These are phyloP conservation scores for Penicillium palitans DNA, from an alignment of 2,329 filamentous ascomycete genomes.

Conservation along the genomic window DNA sequence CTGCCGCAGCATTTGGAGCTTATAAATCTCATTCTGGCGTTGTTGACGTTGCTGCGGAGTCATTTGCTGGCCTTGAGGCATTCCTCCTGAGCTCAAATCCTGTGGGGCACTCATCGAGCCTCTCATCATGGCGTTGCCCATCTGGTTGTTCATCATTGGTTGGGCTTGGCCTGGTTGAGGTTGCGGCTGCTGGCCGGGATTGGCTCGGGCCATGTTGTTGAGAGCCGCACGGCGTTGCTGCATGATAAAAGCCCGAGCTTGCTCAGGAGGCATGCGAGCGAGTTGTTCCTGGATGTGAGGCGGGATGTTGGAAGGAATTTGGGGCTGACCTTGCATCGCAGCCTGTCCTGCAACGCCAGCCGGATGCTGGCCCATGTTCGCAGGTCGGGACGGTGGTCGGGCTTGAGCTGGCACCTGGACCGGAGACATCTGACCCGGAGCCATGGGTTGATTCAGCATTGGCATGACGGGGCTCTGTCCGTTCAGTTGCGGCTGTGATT, in stretches of 20 bases:
- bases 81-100: conserved; percentile 30
- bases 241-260: conserved; percentile 35
- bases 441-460: conserved; percentile 47
- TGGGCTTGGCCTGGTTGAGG: conserved; percentile 37
- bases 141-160: conserved; percentile 35
- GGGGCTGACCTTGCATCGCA: conserved; percentile 35
- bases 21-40: conserved; percentile 34
- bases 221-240: conserved; percentile 36
- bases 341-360: conserved; percentile 32
- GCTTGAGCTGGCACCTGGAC: conserved; percentile 35
- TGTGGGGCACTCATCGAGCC: conserved; percentile 38
- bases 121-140: conserved; percentile 37
- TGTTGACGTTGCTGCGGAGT: conserved; percentile 37
- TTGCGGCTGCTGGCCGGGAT: conserved; percentile 31
- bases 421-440: conserved; percentile 42
- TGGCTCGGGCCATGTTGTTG: conserved; percentile 36
- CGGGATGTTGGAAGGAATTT: conserved; percentile 39
- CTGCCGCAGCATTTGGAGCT: conserved; percentile 37
- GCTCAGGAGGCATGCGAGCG: conserved; percentile 38
- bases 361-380: conserved; percentile 36
- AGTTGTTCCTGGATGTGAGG: conserved; percentile 38
- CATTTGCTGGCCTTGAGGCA: conserved; percentile 32
- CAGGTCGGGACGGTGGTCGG: conserved; percentile 37
- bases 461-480: conserved; percentile 45
- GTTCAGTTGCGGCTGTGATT: conserved; percentile 40